phyloP scores from a whole-genome alignment of 1,139 yeast species.

The Magnusiomyces fungicola region DNA sequence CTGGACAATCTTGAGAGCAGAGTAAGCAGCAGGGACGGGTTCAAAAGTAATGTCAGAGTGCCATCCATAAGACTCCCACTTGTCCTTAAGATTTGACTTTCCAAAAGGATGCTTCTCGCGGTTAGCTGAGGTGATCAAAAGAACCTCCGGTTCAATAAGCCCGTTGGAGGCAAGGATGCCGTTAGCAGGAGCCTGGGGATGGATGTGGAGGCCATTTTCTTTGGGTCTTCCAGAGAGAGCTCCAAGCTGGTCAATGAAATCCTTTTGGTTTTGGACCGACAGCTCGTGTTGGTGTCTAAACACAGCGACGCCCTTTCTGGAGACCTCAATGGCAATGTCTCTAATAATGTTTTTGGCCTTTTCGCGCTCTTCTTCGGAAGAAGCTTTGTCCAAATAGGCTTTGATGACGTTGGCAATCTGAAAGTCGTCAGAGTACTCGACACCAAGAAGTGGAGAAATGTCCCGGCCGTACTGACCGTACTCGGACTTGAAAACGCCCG shows the following conservation, averaged over 20 bases:
- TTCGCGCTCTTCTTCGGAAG: slow-evolving; percentile 1
- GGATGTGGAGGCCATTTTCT: slow-evolving; percentile 52
- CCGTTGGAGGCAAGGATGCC: slow-evolving; percentile 21
- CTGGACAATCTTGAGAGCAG: slow-evolving; percentile 39
- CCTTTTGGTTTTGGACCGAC: slow-evolving; percentile 45
- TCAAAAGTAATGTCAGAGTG: slow-evolving; percentile 45
- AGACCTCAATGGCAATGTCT: slow-evolving; percentile 56
- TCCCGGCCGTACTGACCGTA: slow-evolving; percentile 8
- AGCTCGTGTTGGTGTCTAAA: slow-evolving; percentile 56
- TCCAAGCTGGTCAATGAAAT: slow-evolving; percentile 52
- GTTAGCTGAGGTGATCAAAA: slow-evolving; percentile 22
- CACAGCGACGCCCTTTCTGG: slow-evolving; percentile 60
- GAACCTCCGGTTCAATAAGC: slow-evolving; percentile 20
- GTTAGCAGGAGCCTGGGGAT: slow-evolving; percentile 31
- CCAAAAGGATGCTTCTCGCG: slow-evolving; percentile 19
- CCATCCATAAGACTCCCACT: slow-evolving; percentile 27
- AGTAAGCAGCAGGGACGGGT: slow-evolving; percentile 40
- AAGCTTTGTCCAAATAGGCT: not conserved
- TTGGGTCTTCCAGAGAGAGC: slow-evolving; percentile 60
- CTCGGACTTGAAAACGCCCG: slow-evolving; percentile 5
- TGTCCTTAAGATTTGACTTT: slow-evolving; percentile 29
- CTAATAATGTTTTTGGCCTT: slow-evolving; percentile 41
- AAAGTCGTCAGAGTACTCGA: slow-evolving; percentile 7
- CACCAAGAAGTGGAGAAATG: slow-evolving; percentile 8
- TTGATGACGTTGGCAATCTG: slow-evolving; percentile 8